Base-by-base conservation (phyloP, 192 early-diverging fungal genomes). In the Pilaira anomala region DNA sequence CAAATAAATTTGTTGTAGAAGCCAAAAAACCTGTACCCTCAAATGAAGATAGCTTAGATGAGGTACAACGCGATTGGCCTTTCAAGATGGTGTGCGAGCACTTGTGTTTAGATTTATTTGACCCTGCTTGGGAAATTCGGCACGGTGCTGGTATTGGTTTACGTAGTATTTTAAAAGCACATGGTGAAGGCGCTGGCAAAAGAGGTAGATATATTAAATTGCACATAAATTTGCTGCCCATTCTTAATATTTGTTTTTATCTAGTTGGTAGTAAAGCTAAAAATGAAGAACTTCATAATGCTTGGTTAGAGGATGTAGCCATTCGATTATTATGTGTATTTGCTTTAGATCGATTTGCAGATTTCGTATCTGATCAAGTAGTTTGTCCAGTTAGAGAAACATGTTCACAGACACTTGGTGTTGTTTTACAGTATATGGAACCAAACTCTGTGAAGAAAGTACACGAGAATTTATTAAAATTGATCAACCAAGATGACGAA, bases 111-210 rank as follows among this genome's bases (percentile, higher is more conserved):
- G 83, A 83, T 69, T 72, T 83, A 7, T 83, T 81, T 65, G 83
- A 85, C 72, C 85, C 92, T 0, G 59, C 68, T 16, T 99, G 97
- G 97, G 95, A 97, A 69, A 80, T 91, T 8, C 83, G 97, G 5
- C 97, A 99, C 65, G 97, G 97, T 22, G 96, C 97, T 1, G 95
- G 89, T 4, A 90, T 99, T 65, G 97, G 95, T 0, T 71, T 99
- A 28, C 88, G 94, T 12, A 91, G 88, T 58, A 80, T 99, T 21
- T 62, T 99, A 50, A 95, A 93, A 70, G 76, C 73, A 12, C 95
- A 97, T 55, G 95, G 95, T 3, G 66, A 68, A 42, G 93, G 93
- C 9, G 88, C 90, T 3, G 97, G 93, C 2, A 89, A 87, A 51
- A 55, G 81, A 42, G 69, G 78, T 80, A 66, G 44, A 21, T 18